Percentiles rank a stretch among this genome's conserved stretches.
phyloP scores from a whole-genome alignment of 768 basidiomycete species.

The Leccinellum albellum region DNA sequence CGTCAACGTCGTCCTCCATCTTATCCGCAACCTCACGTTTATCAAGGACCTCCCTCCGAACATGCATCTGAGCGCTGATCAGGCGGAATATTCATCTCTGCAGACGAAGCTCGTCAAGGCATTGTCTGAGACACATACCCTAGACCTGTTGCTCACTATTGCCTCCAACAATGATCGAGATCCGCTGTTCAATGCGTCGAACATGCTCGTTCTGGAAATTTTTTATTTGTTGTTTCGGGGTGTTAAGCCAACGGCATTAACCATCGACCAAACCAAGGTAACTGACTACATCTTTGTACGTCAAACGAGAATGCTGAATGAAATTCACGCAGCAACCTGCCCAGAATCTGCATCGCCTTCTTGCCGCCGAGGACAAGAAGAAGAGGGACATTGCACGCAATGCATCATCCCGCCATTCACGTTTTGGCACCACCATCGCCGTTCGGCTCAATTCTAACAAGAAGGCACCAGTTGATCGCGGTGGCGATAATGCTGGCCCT shows the following conservation, averaged over 20 bases:
- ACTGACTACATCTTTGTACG: slow-evolving; percentile 1
- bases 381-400: slow-evolving; percentile 54
- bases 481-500: slow-evolving; percentile 23
- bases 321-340: slow-evolving; percentile 53
- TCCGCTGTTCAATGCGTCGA: slow-evolving; percentile 79
- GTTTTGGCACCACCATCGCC: slow-evolving; percentile 93
- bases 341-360: slow-evolving; percentile 66
- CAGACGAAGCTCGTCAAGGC: slow-evolving; percentile 74
- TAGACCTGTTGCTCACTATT: slow-evolving; percentile 80
- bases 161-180: slow-evolving; percentile 75
- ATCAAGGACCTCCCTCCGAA: slow-evolving; percentile 83
- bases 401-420: slow-evolving; percentile 79
- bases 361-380: slow-evolving; percentile 69
- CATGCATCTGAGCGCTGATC: slow-evolving; percentile 68
- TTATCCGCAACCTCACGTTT: slow-evolving; percentile 90
- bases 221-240: slow-evolving; percentile 87
- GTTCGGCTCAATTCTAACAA: slow-evolving; percentile 67
- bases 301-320: slow-evolving; percentile 8
- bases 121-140: slow-evolving; percentile 65
- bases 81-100: slow-evolving; percentile 71
- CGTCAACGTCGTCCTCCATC: slow-evolving; percentile 82
- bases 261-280: slow-evolving; percentile 65
- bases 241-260: slow-evolving; percentile 58
- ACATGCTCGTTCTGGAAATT: slow-evolving; percentile 89
- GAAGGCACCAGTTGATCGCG: slow-evolving; percentile 23